Evolutionary conservation across 768 basidiomycete species (phyloP).

Genomic region (Mycena floridula): DNA sequence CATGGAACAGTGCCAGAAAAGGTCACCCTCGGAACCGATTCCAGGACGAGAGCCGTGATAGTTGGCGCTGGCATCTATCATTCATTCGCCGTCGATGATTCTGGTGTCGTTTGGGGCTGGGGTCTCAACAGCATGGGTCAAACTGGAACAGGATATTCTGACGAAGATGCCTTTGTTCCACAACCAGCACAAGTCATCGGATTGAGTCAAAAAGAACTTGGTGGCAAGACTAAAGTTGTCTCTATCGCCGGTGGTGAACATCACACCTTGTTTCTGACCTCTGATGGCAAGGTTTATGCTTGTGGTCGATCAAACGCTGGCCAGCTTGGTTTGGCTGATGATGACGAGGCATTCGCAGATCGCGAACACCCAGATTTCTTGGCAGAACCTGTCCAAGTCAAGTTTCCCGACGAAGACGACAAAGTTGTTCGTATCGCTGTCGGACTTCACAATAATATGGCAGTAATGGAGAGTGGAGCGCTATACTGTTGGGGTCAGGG

Average conservation of each 20-base stretch:
- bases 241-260: slow-evolving; percentile 83
- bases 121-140: slow-evolving; percentile 92
- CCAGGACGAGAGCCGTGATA: slow-evolving; percentile 48
- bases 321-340: slow-evolving; percentile 73
- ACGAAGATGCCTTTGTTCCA: slow-evolving; percentile 48
- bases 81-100: slow-evolving; percentile 85
- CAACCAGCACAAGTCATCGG: slow-evolving; percentile 59
- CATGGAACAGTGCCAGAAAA: slow-evolving; percentile 87
- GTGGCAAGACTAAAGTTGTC: slow-evolving; percentile 47
- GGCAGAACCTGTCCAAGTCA: slow-evolving; percentile 55
- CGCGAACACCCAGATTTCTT: slow-evolving; percentile 54
- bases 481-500: slow-evolving; percentile 77
- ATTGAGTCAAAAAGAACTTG: slow-evolving; percentile 56
- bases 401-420: slow-evolving; percentile 60
- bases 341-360: slow-evolving; percentile 61
- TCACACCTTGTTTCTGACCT: slow-evolving; percentile 86
- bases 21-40: slow-evolving; percentile 66
- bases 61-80: slow-evolving; percentile 82
- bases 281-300: slow-evolving; percentile 77
- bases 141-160: slow-evolving; percentile 54
- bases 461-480: slow-evolving; percentile 59
- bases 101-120: slow-evolving; percentile 89
- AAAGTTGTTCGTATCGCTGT: slow-evolving; percentile 59
- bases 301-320: slow-evolving; percentile 81
- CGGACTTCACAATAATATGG: slow-evolving; percentile 71